Percentiles rank a stretch among this genome's conserved stretches.
These are phyloP conservation scores for Hansfordia pulvinata DNA, from an alignment of 2,329 filamentous ascomycete genomes.

Conservation along the genomic window DNA sequence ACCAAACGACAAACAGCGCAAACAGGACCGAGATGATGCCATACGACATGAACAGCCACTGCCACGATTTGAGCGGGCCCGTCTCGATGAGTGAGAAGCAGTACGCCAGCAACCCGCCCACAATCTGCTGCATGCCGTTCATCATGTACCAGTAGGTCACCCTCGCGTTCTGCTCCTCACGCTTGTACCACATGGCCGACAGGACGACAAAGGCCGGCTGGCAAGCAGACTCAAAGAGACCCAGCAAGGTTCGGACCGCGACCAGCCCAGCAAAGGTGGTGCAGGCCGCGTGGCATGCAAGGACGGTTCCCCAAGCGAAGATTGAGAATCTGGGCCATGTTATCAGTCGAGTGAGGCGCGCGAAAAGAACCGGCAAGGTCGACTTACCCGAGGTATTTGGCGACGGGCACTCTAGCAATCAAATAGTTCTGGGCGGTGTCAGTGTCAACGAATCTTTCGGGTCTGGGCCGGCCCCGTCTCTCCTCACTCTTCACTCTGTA, in stretches of 20 bases:
- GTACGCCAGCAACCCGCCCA: constrained; percentile 57
- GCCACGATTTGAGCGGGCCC: constrained; percentile 28
- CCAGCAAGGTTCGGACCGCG: constrained; percentile 39
- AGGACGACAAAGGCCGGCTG: constrained; percentile 41
- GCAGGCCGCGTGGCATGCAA: constrained; percentile 41
- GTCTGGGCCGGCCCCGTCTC: too few species aligned
- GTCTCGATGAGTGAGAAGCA: constrained; percentile 39
- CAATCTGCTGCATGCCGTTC: constrained; percentile 55
- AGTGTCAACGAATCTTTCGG: too few species aligned
- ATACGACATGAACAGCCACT: constrained; percentile 26
- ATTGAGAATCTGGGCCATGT: constrained; percentile 35
- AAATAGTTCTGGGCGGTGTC: too few species aligned
- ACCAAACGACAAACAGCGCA: constrained; percentile 21
- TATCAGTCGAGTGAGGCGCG: too few species aligned
- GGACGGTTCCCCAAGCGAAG: constrained; percentile 35
- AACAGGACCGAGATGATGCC: constrained; percentile 20
- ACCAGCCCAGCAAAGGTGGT: constrained; percentile 34
- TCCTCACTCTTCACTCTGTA: too few species aligned
- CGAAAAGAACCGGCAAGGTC: too few species aligned
- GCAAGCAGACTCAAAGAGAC: constrained; percentile 37
- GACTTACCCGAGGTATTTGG: too few species aligned
- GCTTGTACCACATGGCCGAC: constrained; percentile 48
- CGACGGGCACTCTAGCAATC: constrained; percentile 45
- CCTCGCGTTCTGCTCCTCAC: constrained; percentile 42
- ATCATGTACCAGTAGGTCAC: constrained; percentile 47